Base-by-base conservation (phyloP, 2,329 filamentous ascomycete species). In the Fonsecaea monophora region DNA sequence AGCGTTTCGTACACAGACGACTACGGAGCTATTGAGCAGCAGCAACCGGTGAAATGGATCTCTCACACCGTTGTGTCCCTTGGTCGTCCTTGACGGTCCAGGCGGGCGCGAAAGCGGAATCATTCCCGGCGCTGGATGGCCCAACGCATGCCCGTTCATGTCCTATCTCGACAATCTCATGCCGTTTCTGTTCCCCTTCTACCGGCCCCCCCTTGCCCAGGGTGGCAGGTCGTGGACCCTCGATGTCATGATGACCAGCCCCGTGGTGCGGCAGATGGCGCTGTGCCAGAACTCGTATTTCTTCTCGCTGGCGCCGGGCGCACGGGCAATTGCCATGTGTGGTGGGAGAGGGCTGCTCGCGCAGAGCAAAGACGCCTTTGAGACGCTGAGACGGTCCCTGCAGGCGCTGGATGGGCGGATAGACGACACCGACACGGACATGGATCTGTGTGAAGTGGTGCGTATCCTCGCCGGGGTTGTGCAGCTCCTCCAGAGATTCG, bases 141-240 rank as follows among this genome's bases (percentile, higher is more conserved):
- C 61, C 53, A 71, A 76, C 53, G 68, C 68, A n/a, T 56, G 73
- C 72, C 81, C 84, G 53, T 76, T 85, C 64, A 86, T 87, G 82
- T 81, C 86, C 64, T 89, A 88, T 73, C 79, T 89, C 54, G 87
- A 90, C 74, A 83, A 86, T 68, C 80, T 89, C 21, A 84, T 89
- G 68, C 87, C 87, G 1, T 86, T 88, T 70, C 77, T 89, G 0
- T 89, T 87, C 72, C 88, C 88, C 2, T 86, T 88, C 73, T 89
- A 89, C 75, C 82, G 82, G 2, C 87, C 87, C 0, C 79, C 80
- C 2, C 73, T 87, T 5, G 78, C 85, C 3, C 79, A 85, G 64
- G 84, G 85, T n/a, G 87, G 87, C 13, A 82, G 85, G 57, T 82
- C 84, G 32, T 90, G 87, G 87, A 79, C 89, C 34, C 77, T 89